Evolutionary conservation across 2,329 filamentous ascomycete genomes (phyloP), one percentile per base, ranked within the genome.

Genomic region (Apiospora hydei): DNA sequence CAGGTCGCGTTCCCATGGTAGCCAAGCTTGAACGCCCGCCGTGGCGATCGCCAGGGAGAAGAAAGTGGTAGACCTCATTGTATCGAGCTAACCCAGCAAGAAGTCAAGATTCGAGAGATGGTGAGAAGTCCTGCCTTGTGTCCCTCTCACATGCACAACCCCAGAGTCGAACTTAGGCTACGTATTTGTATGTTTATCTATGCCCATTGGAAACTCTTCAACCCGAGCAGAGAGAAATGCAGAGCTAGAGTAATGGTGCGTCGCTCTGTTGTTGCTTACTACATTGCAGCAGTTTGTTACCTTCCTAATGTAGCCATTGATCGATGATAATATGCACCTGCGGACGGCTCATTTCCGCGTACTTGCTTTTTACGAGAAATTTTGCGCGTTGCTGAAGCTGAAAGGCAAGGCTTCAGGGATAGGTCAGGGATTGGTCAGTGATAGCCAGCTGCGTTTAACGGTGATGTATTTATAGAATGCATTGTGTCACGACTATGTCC

Each of bases 1-100:
- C 13, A 68, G 66, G 66, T 68, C 66, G n/a, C 66, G 66, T 3
- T 67, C 64, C 64, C 24, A 30, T 2, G 64, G 64, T 41, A 68
- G 41, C 66, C 66, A 68, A n/a, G 66, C 66, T 26, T 26, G 41
- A n/a, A 47, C 66, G 44, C 41, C 43, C 43, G 24, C 66, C 30
- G 14, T 30, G 24, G 44, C 41, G 7, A 30, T 24, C 8, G 43
- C 44, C 43, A 47, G 41, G 44, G 18, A 26, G 11, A 47, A 46
- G 41, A 68, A 16, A 21, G 38, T 26, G 26, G n/a, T 16, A 46
- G 66, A 21, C 13, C 66, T 67, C 66, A 67, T 67, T 24, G 66
- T 46, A 26, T 26, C 6, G 24, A 46, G 41, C 24, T 13, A 38
- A 66, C 10, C 18, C 41, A 41, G 21, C 57, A 41, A n/a, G 34